Conservation (phyloP, 2,329 filamentous ascomycete genomes). For the Cordyceps fumosorosea region DNA sequence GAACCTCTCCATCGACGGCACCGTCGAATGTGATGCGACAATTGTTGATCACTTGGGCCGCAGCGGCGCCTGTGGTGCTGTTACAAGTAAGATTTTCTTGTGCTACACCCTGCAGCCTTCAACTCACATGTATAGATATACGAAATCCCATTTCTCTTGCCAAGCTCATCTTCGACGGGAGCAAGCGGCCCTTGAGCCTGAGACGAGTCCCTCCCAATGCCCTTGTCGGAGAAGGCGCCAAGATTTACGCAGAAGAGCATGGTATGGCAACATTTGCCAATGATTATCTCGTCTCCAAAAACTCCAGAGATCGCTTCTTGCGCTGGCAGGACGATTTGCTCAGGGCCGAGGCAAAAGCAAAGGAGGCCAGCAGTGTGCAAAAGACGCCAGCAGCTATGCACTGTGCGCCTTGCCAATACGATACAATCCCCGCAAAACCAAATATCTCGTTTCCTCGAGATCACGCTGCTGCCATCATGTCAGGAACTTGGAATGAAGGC, state of each 20-base stretch:
- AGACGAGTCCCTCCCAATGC: conserved; percentile 89
- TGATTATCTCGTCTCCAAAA: conserved; percentile 72
- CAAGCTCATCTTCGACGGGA: conserved; percentile 71
- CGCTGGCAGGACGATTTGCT: conserved; percentile 72
- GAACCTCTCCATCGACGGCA: conserved; percentile 83
- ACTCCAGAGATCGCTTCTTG: conserved; percentile 69
- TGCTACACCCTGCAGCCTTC: neutral
- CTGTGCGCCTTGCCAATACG: conserved; percentile 27
- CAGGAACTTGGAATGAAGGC: conserved; percentile 56
- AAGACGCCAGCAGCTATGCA: conserved; percentile 15
- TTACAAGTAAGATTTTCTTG: conserved; percentile 60
- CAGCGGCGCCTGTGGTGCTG: conserved; percentile 88
- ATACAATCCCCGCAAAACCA: conserved; percentile 24
- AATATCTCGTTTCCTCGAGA: conserved; percentile 30
- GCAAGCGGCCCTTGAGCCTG: conserved; percentile 70
- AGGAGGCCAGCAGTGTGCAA: conserved; percentile 20
- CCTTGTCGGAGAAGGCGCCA: conserved; percentile 78
- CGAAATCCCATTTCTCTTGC: conserved; percentile 89
- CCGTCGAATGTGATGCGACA: conserved; percentile 90
- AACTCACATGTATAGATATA: conserved; percentile 54
- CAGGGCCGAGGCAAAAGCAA: conserved; percentile 45
- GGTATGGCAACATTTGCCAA: conserved; percentile 68
- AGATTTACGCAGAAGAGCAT: conserved; percentile 75
- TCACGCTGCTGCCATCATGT: conserved; percentile 48
- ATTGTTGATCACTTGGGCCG: conserved; percentile 86